These are phyloP conservation scores for Penstemon newberryi DNA, from an alignment of 257 asterid genomes.

Conservation along the genomic window DNA sequence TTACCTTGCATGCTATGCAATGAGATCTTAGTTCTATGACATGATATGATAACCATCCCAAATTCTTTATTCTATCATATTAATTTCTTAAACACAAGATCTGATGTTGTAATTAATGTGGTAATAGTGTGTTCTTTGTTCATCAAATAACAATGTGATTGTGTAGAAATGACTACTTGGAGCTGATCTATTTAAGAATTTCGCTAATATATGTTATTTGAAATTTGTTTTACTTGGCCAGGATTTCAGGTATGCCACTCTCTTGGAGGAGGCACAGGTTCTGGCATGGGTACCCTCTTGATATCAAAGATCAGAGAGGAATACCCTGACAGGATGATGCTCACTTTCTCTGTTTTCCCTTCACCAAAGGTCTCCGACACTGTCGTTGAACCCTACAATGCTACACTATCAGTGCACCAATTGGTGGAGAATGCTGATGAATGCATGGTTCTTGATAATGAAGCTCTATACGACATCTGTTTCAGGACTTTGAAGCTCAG, in stretches of 20 bases:
- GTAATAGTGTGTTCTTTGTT: too few species aligned
- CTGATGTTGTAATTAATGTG: too few species aligned
- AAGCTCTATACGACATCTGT: conserved; percentile 86
- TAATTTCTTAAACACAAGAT: not conserved
- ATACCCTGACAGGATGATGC: conserved; percentile 96
- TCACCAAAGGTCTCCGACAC: conserved; percentile 93
- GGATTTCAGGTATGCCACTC: conserved; percentile 93
- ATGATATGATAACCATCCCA: not conserved
- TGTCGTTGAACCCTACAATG: conserved; percentile 86
- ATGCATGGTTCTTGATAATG: conserved; percentile 94
- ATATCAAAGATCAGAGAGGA: conserved; percentile 91
- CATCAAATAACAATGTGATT: too few species aligned
- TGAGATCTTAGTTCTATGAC: conserved; percentile 15
- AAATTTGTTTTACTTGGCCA: conserved; percentile 26
- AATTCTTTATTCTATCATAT: not conserved
- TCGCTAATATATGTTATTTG: not conserved
- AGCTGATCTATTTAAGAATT: not conserved
- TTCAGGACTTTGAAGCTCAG: conserved; percentile 93
- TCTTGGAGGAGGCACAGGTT: conserved; percentile 93
- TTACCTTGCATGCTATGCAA: too few species aligned
- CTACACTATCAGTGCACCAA: conserved; percentile 90
- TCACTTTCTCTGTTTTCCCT: conserved; percentile 89
- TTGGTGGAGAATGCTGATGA: conserved; percentile 91
- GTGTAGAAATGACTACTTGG: too few species aligned
- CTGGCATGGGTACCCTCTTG: conserved; percentile 94